Evolutionary conservation across 176 grass and related monocot species (phyloP).

Genomic region (Phragmites australis): DNA sequence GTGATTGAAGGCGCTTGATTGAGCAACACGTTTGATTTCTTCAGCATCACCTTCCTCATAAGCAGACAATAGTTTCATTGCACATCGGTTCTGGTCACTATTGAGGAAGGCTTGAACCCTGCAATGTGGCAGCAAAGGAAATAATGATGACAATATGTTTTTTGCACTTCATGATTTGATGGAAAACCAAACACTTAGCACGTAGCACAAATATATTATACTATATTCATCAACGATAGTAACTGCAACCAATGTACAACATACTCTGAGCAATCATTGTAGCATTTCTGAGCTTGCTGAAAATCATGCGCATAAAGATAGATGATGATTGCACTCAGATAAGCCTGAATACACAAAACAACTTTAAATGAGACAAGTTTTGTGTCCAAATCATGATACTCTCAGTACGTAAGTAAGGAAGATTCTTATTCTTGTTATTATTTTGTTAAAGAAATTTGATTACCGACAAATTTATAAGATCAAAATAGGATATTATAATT

Average conservation of each 20-base stretch:
- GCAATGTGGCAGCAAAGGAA: constrained; percentile 21
- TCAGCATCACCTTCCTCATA: constrained; percentile 88
- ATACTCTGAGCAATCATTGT: constrained; percentile 98
- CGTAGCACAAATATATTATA: constrained; percentile 11
- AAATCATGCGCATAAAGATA: constrained; percentile 98
- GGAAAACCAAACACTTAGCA: constrained; percentile 5
- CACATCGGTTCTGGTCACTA: constrained; percentile 83
- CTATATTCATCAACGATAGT: background rate
- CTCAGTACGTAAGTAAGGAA: background rate
- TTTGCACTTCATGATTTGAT: background rate
- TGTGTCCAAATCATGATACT: background rate
- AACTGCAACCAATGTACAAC: constrained; percentile 21
- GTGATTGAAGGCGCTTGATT: constrained; percentile 75
- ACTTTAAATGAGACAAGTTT: background rate
- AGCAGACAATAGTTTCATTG: constrained; percentile 74
- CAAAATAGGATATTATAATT: background rate
- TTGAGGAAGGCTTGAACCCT: constrained; percentile 85
- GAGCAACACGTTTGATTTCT: constrained; percentile 75
- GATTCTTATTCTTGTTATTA: too few relatives aligned
- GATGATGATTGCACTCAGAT: constrained; percentile 88
- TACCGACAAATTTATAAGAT: background rate
- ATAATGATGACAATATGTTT: background rate
- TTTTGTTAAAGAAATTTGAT: background rate
- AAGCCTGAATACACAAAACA: constrained; percentile 62
- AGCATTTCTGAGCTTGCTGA: constrained; percentile 97